These are phyloP conservation scores for Trichophyton benhamiae DNA, from an alignment of 2,329 filamentous ascomycete species.

Conservation along the genomic window DNA sequence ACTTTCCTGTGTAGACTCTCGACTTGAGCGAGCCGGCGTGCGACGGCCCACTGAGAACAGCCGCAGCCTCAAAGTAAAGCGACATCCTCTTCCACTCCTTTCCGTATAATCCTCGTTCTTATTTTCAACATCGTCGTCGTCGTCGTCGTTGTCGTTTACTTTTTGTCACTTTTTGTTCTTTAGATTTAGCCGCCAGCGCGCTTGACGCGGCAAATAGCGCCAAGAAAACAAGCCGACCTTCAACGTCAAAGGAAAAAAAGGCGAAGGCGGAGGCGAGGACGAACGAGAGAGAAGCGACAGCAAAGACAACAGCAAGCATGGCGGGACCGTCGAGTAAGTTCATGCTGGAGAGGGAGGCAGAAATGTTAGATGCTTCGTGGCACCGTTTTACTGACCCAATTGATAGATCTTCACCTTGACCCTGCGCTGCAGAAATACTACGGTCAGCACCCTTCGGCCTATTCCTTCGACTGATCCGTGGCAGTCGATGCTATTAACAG, in stretches of 20 bases:
- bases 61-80: constrained; percentile 83
- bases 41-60: constrained; percentile 52
- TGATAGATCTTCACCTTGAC: constrained; percentile 29
- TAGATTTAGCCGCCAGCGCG: background rate
- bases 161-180: too few species aligned
- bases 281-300: background rate
- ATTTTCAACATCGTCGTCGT: background rate
- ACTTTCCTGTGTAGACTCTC: constrained; percentile 61
- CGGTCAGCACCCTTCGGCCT: constrained; percentile 27
- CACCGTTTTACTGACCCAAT: background rate
- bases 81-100: constrained; percentile 51
- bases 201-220: background rate
- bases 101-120: background rate
- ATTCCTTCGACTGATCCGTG: background rate
- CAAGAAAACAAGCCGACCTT: background rate
- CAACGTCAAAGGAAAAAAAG: background rate
- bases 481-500: background rate
- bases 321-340: constrained; percentile 10
- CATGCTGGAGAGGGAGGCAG: too few species aligned
- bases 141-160: too few species aligned
- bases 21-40: constrained; percentile 67
- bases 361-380: background rate
- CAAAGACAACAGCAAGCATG: constrained; percentile 7
- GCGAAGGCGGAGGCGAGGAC: background rate
- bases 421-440: constrained; percentile 39